Evolutionary conservation across 352 stramenopile genomes (phyloP).

Genomic region (Globisporangium cystogenes): DNA sequence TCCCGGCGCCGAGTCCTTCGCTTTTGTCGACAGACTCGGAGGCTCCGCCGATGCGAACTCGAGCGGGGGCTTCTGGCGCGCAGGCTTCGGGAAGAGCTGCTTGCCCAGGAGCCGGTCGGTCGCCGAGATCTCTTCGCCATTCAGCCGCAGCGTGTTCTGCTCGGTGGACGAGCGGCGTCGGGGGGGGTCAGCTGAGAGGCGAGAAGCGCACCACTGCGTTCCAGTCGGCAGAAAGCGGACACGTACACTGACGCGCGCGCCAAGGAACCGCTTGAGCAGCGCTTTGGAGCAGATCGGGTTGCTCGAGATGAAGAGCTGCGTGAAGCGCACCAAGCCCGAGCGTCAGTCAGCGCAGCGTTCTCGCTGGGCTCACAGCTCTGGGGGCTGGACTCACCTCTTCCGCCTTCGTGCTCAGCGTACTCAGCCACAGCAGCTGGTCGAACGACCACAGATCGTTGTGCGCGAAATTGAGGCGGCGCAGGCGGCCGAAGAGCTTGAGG

Average conservation of each 20-base stretch:
- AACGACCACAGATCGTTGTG: constrained; percentile 63
- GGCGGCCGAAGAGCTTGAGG: constrained; percentile 51
- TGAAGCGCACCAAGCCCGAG: background rate
- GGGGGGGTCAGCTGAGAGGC: background rate
- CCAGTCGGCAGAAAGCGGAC: background rate
- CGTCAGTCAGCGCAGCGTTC: background rate
- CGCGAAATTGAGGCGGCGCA: constrained; percentile 55
- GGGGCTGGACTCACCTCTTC: constrained; percentile 43
- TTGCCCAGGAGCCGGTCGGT: constrained; percentile 39
- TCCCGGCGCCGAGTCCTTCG: constrained; percentile 13
- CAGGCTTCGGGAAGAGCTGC: constrained; percentile 46
- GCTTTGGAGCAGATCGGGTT: constrained; percentile 51
- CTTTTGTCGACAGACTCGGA: constrained; percentile 9
- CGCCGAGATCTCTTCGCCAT: constrained; percentile 53
- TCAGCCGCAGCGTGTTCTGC: constrained; percentile 59
- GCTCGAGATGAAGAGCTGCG: constrained; percentile 56
- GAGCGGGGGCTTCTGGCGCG: background rate
- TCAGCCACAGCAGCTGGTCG: constrained; percentile 60
- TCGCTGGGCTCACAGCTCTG: too few species aligned
- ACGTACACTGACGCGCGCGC: constrained; percentile 42
- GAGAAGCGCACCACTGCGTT: background rate
- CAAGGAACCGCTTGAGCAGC: constrained; percentile 53
- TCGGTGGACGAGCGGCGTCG: background rate
- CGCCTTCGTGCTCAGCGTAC: constrained; percentile 35
- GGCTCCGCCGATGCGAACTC: constrained; percentile 3